A percentile compares a stretch with the other conserved stretches of the same genome.
Evolutionary conservation across 352 stramenopile species (phyloP).

Genomic region (Phytopythium kandeliae): DNA sequence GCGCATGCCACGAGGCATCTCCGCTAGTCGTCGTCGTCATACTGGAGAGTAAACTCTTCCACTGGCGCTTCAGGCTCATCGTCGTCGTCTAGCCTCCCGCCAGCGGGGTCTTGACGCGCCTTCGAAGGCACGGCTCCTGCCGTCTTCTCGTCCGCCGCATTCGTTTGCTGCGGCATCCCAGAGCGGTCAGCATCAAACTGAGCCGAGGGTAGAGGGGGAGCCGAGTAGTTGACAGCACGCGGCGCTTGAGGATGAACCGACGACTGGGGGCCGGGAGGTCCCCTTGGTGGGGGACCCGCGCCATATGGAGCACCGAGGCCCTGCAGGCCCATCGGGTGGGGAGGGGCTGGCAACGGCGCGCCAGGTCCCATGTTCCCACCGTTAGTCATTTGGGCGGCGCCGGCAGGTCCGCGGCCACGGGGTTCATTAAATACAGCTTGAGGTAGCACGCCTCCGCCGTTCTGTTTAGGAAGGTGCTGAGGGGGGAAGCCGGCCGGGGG

Average conservation of each 20-base stretch:
- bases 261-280: neutral
- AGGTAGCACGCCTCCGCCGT: constrained; percentile 29
- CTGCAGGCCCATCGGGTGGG: neutral
- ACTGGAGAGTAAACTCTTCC: constrained; percentile 70
- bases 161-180: neutral
- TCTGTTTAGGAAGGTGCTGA: constrained; percentile 47
- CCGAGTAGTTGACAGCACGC: neutral
- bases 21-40: constrained; percentile 70
- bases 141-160: neutral
- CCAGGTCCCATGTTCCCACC: constrained; percentile 22
- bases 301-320: neutral
- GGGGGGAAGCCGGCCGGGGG: constrained; percentile 3
- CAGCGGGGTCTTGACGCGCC: neutral
- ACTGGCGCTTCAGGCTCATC: constrained; percentile 49
- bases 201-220: neutral
- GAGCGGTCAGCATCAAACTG: neutral
- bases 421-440: constrained; percentile 62
- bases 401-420: constrained; percentile 34
- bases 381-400: constrained; percentile 46
- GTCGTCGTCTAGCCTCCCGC: constrained; percentile 38
- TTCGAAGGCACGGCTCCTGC: neutral
- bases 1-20: neutral
- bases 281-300: neutral
- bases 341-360: neutral
- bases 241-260: neutral